Base-by-base conservation (phyloP, 805 yeast genomes). In the Yarrowia divulgata region DNA sequence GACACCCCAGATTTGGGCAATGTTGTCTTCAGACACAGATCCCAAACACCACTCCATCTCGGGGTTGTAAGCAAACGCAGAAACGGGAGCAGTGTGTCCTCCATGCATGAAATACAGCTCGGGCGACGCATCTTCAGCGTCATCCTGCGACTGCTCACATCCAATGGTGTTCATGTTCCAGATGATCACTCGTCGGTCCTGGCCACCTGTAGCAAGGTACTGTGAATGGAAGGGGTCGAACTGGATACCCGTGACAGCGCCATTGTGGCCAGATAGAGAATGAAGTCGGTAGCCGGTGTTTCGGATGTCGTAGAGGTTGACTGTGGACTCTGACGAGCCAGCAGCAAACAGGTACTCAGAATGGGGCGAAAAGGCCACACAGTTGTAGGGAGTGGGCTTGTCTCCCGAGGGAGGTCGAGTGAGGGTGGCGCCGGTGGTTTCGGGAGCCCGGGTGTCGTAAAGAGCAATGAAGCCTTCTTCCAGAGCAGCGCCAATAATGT, bases 41-140 rank as follows among this genome's bases (percentile, higher is more conserved):
- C 88, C 88, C 40, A 87, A 76, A 1, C 90, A 81, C 78, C 88
- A 84, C 39, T 83, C 81, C 66, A 88, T 77, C 13, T 75, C 77
- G 1, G 91, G 90, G 74, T 89, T 88, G 84, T 93, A 85, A 67
- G 84, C 87, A 57, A 89, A 80, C 72, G 88, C 93, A 69, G 87
- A 82, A 49, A 92, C 83, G 66, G 87, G 82, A 58, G 85, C 86
- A 1, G 93, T 87, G 79, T 92, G 97, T 13, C 97, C 97, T n/a
- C 96, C 97, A 78, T 93, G 97, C 74, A 91, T 85, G 75, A 91
- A 92, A 29, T 79, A 78, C 70, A 92, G 82, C 76, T 92, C 89
- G 7, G 97, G 96, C 72, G 92, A 95, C 12, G 87, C 86, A 71
- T 84, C 85, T 48, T 84, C 84, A 19, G 84, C 83, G 71, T 85